Percentiles rank a stretch among this genome's conserved stretches.
These are phyloP conservation scores for Penstemon davidsonii DNA, from an alignment of 257 asterid species.

Conservation along the genomic window DNA sequence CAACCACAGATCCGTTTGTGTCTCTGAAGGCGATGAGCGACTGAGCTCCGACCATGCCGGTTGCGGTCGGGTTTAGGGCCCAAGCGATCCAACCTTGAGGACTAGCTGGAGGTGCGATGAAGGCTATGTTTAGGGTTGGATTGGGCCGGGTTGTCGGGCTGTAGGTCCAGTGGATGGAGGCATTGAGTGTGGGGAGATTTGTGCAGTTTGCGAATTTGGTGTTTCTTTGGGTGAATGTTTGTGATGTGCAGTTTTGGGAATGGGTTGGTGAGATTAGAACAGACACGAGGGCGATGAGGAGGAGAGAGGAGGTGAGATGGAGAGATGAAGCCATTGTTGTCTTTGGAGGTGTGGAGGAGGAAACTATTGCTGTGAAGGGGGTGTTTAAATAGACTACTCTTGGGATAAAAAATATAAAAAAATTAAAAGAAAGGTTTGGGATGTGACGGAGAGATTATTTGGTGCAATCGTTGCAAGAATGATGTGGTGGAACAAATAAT, in stretches of 20 bases:
- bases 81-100: constrained; percentile 66
- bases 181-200: constrained; percentile 33
- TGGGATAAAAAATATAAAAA: too few species aligned
- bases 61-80: constrained; percentile 59
- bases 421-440: too few species aligned
- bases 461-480: too few species aligned
- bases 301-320: not conserved
- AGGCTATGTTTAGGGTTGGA: constrained; percentile 46
- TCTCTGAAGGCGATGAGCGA: constrained; percentile 46
- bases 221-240: constrained; percentile 23
- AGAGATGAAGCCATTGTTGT: constrained; percentile 19
- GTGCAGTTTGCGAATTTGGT: constrained; percentile 29
- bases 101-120: constrained; percentile 53
- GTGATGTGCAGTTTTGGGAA: constrained; percentile 31
- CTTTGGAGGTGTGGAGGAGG: not conserved
- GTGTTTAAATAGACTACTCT: too few species aligned
- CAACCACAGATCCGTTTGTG: constrained; percentile 36
- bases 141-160: constrained; percentile 13
- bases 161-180: constrained; percentile 44
- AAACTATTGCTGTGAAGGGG: too few species aligned
- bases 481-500: too few species aligned
- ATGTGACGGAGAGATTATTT: too few species aligned
- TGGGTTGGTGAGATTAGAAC: constrained; percentile 27
- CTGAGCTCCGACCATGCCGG: constrained; percentile 64
- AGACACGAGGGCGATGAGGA: constrained; percentile 11